Base-by-base conservation (phyloP, 352 stramenopile species). In the Peronospora destructor region DNA sequence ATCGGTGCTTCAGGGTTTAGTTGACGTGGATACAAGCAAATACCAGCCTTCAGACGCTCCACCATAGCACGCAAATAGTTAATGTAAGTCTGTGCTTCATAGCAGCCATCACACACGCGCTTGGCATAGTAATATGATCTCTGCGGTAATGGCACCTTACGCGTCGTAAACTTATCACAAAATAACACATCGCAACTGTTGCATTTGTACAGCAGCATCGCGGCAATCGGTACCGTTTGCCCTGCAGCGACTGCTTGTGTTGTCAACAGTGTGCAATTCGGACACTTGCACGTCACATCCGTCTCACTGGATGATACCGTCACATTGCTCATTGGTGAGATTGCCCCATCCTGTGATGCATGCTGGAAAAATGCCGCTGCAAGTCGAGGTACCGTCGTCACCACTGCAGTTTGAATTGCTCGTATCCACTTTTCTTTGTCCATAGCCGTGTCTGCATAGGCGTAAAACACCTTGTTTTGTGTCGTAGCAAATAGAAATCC, bases 391-490 rank as follows among this genome's bases (percentile, higher is more conserved):
- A 85, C 81, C n/a, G 71, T 94, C 4, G 83, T 94, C 60, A 83
- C 78, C 19, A 94, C 76, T 14, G 72, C 76, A 36, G 81, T 91
- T 53, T 94, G 83, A 53, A 94, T 94, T 17, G 80, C 83, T 51
- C 83, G 78, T 50, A 91, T 87, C 83, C 83, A 94, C 57, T 91
- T 91, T 45, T 94, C 83, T 60, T 94, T 94, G 53, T 94, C 83
- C 78, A 94, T 90, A 23, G 83, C 68, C 26, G 81, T 88, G 49
- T 94, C 83, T 0, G 80, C 83, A 53, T 94, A 94, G 16, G 80
- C 80, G 56, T 94, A 94, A 51, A 94, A 94, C 9, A 94, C 79
- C 51, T 94, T 94, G 60, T 80, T 94, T 60, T 94, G 83, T 25
- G 80, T 73, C 41, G 83, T 94, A 11, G 80, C 83, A 52, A 94